Conservation (phyloP, 768 basidiomycete species). For the Boletus vermiculosoides region DNA sequence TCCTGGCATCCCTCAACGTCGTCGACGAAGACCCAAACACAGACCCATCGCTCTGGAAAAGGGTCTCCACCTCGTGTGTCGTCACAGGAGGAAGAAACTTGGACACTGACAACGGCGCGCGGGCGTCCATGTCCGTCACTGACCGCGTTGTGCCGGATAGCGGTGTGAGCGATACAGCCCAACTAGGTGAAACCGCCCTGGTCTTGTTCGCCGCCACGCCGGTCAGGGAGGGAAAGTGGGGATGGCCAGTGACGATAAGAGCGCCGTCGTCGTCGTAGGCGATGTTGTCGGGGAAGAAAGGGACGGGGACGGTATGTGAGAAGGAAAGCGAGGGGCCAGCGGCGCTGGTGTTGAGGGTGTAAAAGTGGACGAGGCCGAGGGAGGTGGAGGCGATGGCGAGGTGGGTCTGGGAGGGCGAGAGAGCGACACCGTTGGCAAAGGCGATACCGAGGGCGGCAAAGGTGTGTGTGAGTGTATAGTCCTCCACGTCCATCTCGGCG, state of each 20-base stretch:
- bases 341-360: slow-evolving; percentile 41
- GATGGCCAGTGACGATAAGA: slow-evolving; percentile 65
- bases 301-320: slow-evolving; percentile 43
- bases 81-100: slow-evolving; percentile 37
- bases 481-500: slow-evolving; percentile 14
- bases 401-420: slow-evolving; percentile 48
- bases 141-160: neutral
- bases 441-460: slow-evolving; percentile 50
- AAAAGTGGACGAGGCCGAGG: slow-evolving; percentile 47
- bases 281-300: slow-evolving; percentile 65
- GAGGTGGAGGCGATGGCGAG: slow-evolving; percentile 61
- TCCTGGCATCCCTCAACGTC: slow-evolving; percentile 47
- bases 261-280: slow-evolving; percentile 46
- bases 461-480: slow-evolving; percentile 31
- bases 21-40: slow-evolving; percentile 56
- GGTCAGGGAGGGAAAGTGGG: slow-evolving; percentile 55
- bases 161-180: slow-evolving; percentile 50
- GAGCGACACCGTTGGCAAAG: slow-evolving; percentile 68
- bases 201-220: slow-evolving; percentile 45
- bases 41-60: slow-evolving; percentile 76
- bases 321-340: slow-evolving; percentile 39
- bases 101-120: slow-evolving; percentile 44
- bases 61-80: slow-evolving; percentile 49
- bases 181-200: slow-evolving; percentile 48
- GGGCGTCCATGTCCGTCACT: neutral